These are phyloP conservation scores for Leccinellum luteum DNA, from an alignment of 768 basidiomycete genomes.

Conservation along the genomic window DNA sequence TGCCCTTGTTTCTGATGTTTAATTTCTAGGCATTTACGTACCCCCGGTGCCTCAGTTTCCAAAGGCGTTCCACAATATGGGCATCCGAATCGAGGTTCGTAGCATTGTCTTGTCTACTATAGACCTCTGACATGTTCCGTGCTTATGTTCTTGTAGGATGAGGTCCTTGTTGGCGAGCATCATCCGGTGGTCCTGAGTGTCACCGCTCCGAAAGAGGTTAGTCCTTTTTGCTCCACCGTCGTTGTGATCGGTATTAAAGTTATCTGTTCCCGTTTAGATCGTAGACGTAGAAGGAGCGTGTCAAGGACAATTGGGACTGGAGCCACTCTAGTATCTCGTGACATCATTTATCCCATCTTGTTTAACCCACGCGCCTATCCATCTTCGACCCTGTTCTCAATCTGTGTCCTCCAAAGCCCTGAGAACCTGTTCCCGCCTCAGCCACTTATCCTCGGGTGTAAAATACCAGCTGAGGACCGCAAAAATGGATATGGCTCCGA, in stretches of 20 bases:
- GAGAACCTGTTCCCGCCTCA: slow-evolving; percentile 60
- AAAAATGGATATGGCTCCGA: slow-evolving; percentile 74
- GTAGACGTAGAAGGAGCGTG: slow-evolving; percentile 79
- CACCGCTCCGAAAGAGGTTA: slow-evolving; percentile 82
- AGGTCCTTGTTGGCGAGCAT: slow-evolving; percentile 64
- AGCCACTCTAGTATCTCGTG: slow-evolving; percentile 40
- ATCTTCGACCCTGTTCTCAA: slow-evolving; percentile 6
- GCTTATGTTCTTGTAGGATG: slow-evolving; percentile 46
- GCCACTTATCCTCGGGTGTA: slow-evolving; percentile 78
- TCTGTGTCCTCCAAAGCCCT: slow-evolving; percentile 41
- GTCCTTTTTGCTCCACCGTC: slow-evolving; percentile 2
- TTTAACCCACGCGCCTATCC: neutral
- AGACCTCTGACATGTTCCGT: neutral
- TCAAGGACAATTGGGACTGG: slow-evolving; percentile 66
- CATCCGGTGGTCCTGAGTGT: slow-evolving; percentile 64
- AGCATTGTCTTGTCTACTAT: neutral
- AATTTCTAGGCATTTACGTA: slow-evolving; percentile 71
- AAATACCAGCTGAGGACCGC: slow-evolving; percentile 77
- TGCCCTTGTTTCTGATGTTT: slow-evolving; percentile 3
- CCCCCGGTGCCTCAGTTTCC: slow-evolving; percentile 79
- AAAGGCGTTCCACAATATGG: slow-evolving; percentile 84
- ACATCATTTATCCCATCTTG: slow-evolving; percentile 1
- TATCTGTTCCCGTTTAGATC: slow-evolving; percentile 39
- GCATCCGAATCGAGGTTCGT: slow-evolving; percentile 84
- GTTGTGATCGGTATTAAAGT: slow-evolving; percentile 4